Evolutionary conservation across 2,329 filamentous ascomycete genomes (phyloP).

Genomic region (Aureobasidium sp.): DNA sequence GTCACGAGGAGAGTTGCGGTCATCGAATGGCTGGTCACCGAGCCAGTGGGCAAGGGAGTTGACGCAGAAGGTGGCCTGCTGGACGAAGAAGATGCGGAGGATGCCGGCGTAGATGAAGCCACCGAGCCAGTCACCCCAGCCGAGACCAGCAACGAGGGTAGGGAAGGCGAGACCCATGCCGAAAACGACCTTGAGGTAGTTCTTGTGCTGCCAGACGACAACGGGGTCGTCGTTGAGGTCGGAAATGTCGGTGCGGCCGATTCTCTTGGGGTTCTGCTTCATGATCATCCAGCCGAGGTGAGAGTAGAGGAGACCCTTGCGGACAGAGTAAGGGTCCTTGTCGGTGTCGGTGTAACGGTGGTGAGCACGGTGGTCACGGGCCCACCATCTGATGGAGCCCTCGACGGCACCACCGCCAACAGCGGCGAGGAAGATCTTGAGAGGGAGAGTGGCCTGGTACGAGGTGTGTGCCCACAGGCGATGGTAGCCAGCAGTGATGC

Average conservation of each 20-base stretch:
- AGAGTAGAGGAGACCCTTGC: slow-evolving; percentile 78
- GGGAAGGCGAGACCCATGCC: slow-evolving; percentile 73
- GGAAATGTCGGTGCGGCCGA: slow-evolving; percentile 80
- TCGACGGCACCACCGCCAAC: slow-evolving; percentile 77
- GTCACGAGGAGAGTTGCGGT: slow-evolving; percentile 84
- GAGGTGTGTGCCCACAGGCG: slow-evolving; percentile 81
- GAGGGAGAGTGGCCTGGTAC: slow-evolving; percentile 68
- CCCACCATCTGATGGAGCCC: slow-evolving; percentile 85
- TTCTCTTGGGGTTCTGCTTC: slow-evolving; percentile 87
- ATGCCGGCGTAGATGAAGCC: slow-evolving; percentile 82
- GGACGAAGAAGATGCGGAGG: slow-evolving; percentile 80
- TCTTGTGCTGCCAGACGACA: slow-evolving; percentile 79
- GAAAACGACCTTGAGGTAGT: slow-evolving; percentile 75
- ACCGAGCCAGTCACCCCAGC: slow-evolving; percentile 74
- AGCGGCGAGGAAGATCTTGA: slow-evolving; percentile 75
- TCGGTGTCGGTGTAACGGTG: slow-evolving; percentile 90
- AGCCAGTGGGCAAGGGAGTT: slow-evolving; percentile 89
- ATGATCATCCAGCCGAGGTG: slow-evolving; percentile 88
- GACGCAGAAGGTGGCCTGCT: slow-evolving; percentile 89
- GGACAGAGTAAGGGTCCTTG: slow-evolving; percentile 85
- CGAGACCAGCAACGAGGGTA: slow-evolving; percentile 65
- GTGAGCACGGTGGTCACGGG: slow-evolving; percentile 77
- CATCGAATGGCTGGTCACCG: slow-evolving; percentile 85
- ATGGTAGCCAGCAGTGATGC: slow-evolving; percentile 56
- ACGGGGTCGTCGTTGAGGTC: slow-evolving; percentile 81